Base-by-base conservation (phyloP, 1,284 basidiomycete genomes). In the Ceratobasidium sp. region DNA sequence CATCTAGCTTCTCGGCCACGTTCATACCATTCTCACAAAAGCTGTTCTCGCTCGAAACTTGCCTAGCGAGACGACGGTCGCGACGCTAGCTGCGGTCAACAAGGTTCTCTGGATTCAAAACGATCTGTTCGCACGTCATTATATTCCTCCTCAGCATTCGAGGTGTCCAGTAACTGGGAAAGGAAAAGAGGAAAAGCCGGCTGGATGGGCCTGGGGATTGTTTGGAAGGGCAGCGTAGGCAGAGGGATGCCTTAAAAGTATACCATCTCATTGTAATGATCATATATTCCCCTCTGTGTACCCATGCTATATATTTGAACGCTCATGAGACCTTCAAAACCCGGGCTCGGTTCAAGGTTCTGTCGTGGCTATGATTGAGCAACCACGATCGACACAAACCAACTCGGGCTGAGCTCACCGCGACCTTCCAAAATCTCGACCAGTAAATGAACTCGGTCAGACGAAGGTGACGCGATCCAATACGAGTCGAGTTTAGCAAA, bases 71-170 rank as follows among this genome's bases (percentile, higher is more conserved):
- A 77, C 78, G 23, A 79, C 78, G n/a, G 48, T 38, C 33, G 48
- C n/a, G 12, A 77, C 73, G 20, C 50, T 75, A 7, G 61, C 62
- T 15, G 73, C 73, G 3, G 66, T 75, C 48, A 75, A 75, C 73
- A 75, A 75, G 48, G 79, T 78, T 6, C 69, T 80, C 38, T 80
- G 79, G 79, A 80, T 80, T 42, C 79, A 80, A 50, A 80, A 80
- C 74, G 79, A 80, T 75, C 74, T 80, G 48, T 78, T 80, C 26
- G 66, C 78, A 9, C 61, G 79, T 28, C 79, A 80, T 56, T 80
- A 80, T 54, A 78, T 79, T 38, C 66, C 73, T 44, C 57, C 56
- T 26, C 28, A 20, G 12, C 46, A 54, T 17, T 42, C 48, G 17
- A 44, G 26, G 3, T 40, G 48, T 17, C n/a, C 59, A 3, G 61